phyloP scores from a whole-genome alignment of 2,329 filamentous ascomycete genomes.

The Lasiodiplodia hormozganensis region DNA sequence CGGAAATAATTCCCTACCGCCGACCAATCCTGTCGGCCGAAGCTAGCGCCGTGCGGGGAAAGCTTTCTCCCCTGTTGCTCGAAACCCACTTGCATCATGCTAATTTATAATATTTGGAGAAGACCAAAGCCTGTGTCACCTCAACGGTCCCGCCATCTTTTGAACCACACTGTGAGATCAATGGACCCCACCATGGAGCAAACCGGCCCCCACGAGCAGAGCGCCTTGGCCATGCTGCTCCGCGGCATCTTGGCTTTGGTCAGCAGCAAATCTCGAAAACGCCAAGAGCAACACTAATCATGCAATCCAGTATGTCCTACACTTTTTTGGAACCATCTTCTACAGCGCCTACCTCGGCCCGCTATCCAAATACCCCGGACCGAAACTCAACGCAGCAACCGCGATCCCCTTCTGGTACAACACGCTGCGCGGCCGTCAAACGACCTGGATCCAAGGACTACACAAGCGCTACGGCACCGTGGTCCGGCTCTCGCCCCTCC shows the following conservation, averaged over 20 bases:
- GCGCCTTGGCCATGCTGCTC: neutral
- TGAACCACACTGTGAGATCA: neutral
- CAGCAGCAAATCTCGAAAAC: neutral
- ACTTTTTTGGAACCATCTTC: neutral
- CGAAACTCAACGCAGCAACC: neutral
- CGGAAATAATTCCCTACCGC: neutral
- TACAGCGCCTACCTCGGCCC: neutral
- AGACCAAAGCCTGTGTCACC: too few relatives aligned
- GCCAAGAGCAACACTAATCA: neutral
- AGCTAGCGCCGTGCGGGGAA: neutral
- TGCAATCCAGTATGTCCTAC: neutral
- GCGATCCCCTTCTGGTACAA: neutral
- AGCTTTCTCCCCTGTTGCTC: neutral
- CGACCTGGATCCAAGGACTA: neutral
- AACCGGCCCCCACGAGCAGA: neutral
- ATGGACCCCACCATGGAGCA: neutral
- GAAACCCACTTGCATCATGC: neutral
- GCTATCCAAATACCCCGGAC: neutral
- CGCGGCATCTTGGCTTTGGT: neutral
- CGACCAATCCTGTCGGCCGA: neutral
- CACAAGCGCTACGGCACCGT: slow-evolving; percentile 15
- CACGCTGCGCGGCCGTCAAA: neutral
- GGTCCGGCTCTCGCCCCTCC: slow-evolving; percentile 50
- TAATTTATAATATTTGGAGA: too few relatives aligned
- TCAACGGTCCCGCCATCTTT: too few relatives aligned